phyloP scores from a whole-genome alignment of 2,329 filamentous ascomycete genomes.

The Zelopaecilomyces penicillatus region DNA sequence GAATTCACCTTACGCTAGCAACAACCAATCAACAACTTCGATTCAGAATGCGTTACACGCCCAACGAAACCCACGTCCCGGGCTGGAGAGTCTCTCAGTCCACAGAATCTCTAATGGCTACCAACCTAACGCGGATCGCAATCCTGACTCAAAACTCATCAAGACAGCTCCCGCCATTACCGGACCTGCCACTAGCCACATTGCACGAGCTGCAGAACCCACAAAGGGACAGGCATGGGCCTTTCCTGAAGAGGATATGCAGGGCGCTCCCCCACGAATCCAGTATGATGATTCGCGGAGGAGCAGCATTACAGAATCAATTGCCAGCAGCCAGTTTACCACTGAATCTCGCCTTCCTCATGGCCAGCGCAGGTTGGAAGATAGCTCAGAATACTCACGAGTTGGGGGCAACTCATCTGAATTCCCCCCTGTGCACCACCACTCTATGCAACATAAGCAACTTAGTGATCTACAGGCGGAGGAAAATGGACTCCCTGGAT shows the following conservation, averaged over 20 bases:
- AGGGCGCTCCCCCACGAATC: conserved; percentile 25
- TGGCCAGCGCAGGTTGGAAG: conserved; percentile 65
- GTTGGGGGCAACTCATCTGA: conserved; percentile 44
- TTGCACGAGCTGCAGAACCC: conserved; percentile 64
- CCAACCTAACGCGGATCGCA: conserved; percentile 50
- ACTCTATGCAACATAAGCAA: conserved; percentile 67
- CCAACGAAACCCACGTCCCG: conserved; percentile 51
- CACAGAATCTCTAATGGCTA: conserved; percentile 59
- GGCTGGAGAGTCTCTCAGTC: conserved; percentile 42
- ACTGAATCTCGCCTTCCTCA: conserved; percentile 62
- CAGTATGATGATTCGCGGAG: conserved; percentile 57
- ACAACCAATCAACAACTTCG: conserved; percentile 68
- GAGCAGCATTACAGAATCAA: conserved; percentile 68
- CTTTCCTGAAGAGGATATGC: conserved; percentile 65
- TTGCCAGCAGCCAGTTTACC: conserved; percentile 73
- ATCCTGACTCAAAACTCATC: conserved; percentile 46
- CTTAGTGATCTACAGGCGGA: conserved; percentile 58
- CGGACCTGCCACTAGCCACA: conserved; percentile 56
- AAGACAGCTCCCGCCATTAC: conserved; percentile 70
- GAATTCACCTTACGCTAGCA: conserved; percentile 61
- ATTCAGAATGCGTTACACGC: conserved; percentile 63
- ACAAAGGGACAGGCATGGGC: conserved; percentile 80
- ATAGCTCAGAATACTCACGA: conserved; percentile 43
- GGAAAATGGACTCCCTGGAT: conserved; percentile 42
- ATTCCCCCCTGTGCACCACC: conserved; percentile 59